phyloP scores from a whole-genome alignment of 148 eudicot genomes.

The Gaultheria prostrata region DNA sequence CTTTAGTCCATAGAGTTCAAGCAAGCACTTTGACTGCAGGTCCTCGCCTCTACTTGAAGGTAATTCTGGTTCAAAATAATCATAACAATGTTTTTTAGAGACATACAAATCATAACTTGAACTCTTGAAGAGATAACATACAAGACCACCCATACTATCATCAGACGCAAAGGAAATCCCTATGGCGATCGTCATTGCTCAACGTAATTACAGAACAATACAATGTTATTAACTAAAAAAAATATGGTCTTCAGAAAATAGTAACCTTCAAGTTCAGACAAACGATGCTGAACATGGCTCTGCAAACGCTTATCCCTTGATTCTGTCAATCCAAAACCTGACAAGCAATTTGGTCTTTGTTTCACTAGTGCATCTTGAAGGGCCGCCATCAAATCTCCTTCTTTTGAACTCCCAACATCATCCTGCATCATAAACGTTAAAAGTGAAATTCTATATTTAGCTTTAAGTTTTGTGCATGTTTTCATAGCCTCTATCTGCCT shows the following conservation, averaged over 20 bases:
- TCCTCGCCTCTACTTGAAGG: slow-evolving; percentile 96
- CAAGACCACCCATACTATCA: background rate
- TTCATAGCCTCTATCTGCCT: background rate
- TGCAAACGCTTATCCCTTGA: slow-evolving; percentile 56
- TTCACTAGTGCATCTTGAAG: slow-evolving; percentile 76
- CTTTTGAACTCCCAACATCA: slow-evolving; percentile 38
- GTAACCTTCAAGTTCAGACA: slow-evolving; percentile 88
- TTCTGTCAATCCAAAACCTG: slow-evolving; percentile 52
- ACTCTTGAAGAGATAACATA: background rate
- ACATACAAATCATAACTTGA: background rate
- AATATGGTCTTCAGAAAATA: slow-evolving; percentile 4
- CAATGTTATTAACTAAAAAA: background rate
- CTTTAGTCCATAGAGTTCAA: slow-evolving; percentile 98
- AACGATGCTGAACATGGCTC: slow-evolving; percentile 67
- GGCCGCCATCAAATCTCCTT: slow-evolving; percentile 70
- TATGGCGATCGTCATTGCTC: background rate
- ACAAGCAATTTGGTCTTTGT: slow-evolving; percentile 66
- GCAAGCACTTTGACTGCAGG: slow-evolving; percentile 93
- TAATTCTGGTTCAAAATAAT: slow-evolving; percentile 57
- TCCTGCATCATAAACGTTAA: slow-evolving; percentile 39
- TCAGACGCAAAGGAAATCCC: background rate
- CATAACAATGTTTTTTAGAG: slow-evolving; percentile 9
- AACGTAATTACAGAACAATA: background rate
- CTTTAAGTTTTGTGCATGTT: background rate
- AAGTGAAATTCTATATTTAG: background rate